These are phyloP conservation scores for Thelonectria olida DNA, from an alignment of 2,329 filamentous ascomycete species.

Conservation along the genomic window DNA sequence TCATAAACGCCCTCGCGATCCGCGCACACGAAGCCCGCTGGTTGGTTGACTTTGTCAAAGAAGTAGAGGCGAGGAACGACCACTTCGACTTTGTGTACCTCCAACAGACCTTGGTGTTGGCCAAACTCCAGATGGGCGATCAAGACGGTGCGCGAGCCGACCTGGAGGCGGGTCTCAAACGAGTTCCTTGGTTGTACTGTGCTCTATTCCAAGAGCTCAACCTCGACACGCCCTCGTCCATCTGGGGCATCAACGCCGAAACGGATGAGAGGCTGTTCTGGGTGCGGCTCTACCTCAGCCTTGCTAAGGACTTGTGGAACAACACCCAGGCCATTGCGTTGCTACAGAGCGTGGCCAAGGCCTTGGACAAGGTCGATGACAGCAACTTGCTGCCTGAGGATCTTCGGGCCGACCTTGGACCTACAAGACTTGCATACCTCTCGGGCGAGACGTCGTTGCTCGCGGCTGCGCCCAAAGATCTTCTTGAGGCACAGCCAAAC, in stretches of 20 bases:
- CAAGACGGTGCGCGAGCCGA: conserved; percentile 69
- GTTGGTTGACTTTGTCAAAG: conserved; percentile 74
- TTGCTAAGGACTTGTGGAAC: conserved; percentile 90
- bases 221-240: conserved; percentile 77
- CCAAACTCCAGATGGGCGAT: conserved; percentile 77
- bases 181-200: conserved; percentile 85
- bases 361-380: conserved; percentile 55
- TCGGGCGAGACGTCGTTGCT: conserved; percentile 79
- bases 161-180: conserved; percentile 74
- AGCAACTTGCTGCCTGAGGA: conserved; percentile 50
- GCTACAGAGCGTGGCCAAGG: conserved; percentile 74
- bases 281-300: conserved; percentile 78
- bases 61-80: conserved; percentile 46
- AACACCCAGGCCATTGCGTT: conserved; percentile 75
- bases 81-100: conserved; percentile 70
- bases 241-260: conserved; percentile 82
- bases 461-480: conserved; percentile 70
- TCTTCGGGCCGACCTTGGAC: conserved; percentile 53
- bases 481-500: conserved; percentile 72
- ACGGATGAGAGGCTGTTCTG: conserved; percentile 72
- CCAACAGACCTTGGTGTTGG: conserved; percentile 79
- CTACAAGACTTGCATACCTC: conserved; percentile 81
- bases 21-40: conserved; percentile 80
- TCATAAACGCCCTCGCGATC: conserved; percentile 87
- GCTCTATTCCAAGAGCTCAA: conserved; percentile 82